These are phyloP conservation scores for Begonia peltatifolia DNA, from an alignment of 306 rosid species.

Conservation along the genomic window DNA sequence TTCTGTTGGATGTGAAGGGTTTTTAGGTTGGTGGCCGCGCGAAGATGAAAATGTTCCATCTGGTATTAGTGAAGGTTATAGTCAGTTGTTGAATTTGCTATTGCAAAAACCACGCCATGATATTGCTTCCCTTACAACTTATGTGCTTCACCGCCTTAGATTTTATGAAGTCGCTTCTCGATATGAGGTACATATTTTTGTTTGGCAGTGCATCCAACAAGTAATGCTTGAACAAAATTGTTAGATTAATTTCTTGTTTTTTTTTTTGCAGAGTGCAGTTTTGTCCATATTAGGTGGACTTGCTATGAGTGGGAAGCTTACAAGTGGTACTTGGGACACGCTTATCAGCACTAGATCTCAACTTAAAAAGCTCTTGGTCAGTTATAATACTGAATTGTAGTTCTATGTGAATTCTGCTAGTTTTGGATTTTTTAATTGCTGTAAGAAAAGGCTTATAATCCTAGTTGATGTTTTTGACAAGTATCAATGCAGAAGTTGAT, in stretches of 20 bases:
- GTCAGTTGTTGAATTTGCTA: constrained; percentile 60
- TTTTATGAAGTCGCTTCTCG: constrained; percentile 80
- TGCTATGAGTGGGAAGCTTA: constrained; percentile 42
- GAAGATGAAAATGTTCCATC: constrained; percentile 67
- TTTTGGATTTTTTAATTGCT: constrained; percentile 7
- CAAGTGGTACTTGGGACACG: constrained; percentile 49
- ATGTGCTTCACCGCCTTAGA: constrained; percentile 69
- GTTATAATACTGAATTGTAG: constrained; percentile 28
- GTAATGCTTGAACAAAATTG: constrained; percentile 7
- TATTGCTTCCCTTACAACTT: constrained; percentile 77
- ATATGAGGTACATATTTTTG: constrained; percentile 65
- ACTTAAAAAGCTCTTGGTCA: constrained; percentile 77
- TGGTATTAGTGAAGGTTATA: constrained; percentile 72
- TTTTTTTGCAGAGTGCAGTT: constrained; percentile 71
- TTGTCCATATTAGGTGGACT: constrained; percentile 61
- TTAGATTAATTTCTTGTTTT: constrained; percentile 19
- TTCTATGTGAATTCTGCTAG: constrained; percentile 12
- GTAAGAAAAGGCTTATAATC: constrained; percentile 2
- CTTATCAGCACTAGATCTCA: constrained; percentile 55
- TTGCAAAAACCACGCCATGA: constrained; percentile 80
- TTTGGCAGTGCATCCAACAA: constrained; percentile 12
- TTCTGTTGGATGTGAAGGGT: constrained; percentile 90
- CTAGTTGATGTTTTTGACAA: constrained; percentile 31
- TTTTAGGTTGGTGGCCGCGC: constrained; percentile 97
- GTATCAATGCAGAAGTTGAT: constrained; percentile 76